Evolutionary conservation across 2,329 filamentous ascomycete species (phyloP).

Genomic region (Sarocladiaceae sp.): DNA sequence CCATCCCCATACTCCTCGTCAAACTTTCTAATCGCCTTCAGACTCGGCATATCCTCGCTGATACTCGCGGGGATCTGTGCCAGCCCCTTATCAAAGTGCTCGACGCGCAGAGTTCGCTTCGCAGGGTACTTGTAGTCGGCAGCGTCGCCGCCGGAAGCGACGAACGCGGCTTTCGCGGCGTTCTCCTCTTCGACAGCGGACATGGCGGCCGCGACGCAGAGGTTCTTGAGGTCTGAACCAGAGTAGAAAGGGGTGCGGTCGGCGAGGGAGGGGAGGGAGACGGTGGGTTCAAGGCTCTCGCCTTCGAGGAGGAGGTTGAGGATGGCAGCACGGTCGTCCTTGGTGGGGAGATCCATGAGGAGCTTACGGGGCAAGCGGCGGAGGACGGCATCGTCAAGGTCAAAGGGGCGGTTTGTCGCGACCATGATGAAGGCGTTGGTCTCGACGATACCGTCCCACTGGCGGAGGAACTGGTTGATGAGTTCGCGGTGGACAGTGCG

Average conservation of each 20-base stretch:
- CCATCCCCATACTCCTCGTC: conserved; percentile 91
- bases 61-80: conserved; percentile 88
- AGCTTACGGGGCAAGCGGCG: conserved; percentile 68
- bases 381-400: conserved; percentile 82
- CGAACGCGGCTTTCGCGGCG: conserved; percentile 28
- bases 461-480: conserved; percentile 92
- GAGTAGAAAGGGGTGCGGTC: conserved; percentile 69
- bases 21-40: conserved; percentile 86
- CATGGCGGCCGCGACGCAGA: conserved; percentile 73
- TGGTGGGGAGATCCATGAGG: conserved; percentile 65
- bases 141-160: conserved; percentile 17
- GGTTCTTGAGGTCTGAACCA: conserved; percentile 76
- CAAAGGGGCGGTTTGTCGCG: conserved; percentile 90
- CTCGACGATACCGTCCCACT: conserved; percentile 88
- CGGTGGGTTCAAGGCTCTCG: conserved; percentile 54
- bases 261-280: conserved; percentile 58
- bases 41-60: conserved; percentile 83
- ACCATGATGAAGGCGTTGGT: conserved; percentile 95
- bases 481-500: conserved; percentile 75
- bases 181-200: conserved; percentile 72
- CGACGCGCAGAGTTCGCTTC: conserved; percentile 42
- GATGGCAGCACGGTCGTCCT: conserved; percentile 60
- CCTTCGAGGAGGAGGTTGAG: conserved; percentile 64
- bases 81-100: conserved; percentile 81
- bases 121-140: conserved; percentile 56